phyloP scores from a whole-genome alignment of 177 flowering plant genomes.

The Vitis hybrid region DNA sequence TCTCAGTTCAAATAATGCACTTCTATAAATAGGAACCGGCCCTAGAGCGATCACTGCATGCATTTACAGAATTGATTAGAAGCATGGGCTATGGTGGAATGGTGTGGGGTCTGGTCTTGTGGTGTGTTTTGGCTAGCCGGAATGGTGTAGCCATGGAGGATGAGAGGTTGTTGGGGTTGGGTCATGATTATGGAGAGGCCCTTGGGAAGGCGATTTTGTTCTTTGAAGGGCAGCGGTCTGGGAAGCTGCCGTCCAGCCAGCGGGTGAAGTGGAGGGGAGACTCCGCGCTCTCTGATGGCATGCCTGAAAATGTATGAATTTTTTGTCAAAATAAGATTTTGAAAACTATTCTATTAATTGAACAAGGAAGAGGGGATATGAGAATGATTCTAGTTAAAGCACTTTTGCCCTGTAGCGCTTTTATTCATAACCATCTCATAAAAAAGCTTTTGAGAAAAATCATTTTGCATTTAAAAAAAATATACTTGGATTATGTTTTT shows the following conservation, averaged over 20 bases:
- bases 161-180: neutral
- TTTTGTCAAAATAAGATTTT: neutral
- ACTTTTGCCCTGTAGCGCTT: too few species aligned
- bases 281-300: conserved; percentile 76
- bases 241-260: conserved; percentile 63
- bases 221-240: conserved; percentile 91
- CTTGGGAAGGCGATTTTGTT: conserved; percentile 66
- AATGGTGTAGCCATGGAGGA: conserved; percentile 16
- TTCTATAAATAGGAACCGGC: neutral
- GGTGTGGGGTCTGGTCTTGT: conserved; percentile 7
- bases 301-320: conserved; percentile 40
- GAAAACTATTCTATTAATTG: neutral
- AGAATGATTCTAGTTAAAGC: too few species aligned
- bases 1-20: too few species aligned
- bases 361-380: too few species aligned
- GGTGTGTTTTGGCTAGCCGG: conserved; percentile 11
- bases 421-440: too few species aligned
- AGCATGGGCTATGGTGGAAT: conserved; percentile 8
- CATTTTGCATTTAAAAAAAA: too few species aligned
- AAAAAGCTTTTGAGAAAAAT: too few species aligned
- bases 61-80: neutral
- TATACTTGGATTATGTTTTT: too few species aligned
- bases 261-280: conserved; percentile 76
- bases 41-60: neutral
- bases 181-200: conserved; percentile 56